Conservation (phyloP, 768 basidiomycete genomes). For the Xerocomellus amylosporus region DNA sequence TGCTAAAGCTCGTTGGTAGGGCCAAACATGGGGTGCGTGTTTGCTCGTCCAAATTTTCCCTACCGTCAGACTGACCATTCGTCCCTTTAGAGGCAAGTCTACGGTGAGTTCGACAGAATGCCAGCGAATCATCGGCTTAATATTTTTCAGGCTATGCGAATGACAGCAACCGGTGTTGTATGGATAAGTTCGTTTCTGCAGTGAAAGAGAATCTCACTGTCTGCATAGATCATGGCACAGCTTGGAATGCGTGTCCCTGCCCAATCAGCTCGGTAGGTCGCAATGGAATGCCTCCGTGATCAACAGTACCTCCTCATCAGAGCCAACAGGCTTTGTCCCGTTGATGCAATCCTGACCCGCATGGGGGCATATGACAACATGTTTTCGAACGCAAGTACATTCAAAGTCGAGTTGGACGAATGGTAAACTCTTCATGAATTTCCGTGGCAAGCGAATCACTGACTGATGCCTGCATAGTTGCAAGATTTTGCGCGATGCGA, state of each 20-base stretch:
- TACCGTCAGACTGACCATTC: neutral
- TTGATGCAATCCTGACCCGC: slow-evolving; percentile 89
- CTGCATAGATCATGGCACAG: slow-evolving; percentile 79
- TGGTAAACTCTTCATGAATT: slow-evolving; percentile 48
- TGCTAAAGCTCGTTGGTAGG: slow-evolving; percentile 39
- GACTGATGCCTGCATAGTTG: slow-evolving; percentile 48
- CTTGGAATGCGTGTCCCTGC: slow-evolving; percentile 96
- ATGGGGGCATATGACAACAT: slow-evolving; percentile 99
- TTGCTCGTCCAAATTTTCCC: neutral
- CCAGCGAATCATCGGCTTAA: neutral
- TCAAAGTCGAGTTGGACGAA: slow-evolving; percentile 98
- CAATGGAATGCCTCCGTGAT: neutral
- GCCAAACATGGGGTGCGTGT: slow-evolving; percentile 81
- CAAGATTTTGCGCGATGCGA: slow-evolving; percentile 91
- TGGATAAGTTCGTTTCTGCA: slow-evolving; percentile 20
- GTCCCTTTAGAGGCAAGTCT: slow-evolving; percentile 62
- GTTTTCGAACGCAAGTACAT: slow-evolving; percentile 92
- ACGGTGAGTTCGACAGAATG: slow-evolving; percentile 44
- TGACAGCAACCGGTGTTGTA: slow-evolving; percentile 92
- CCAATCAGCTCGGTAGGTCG: slow-evolving; percentile 61
- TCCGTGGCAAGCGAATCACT: neutral
- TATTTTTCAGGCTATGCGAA: slow-evolving; percentile 68
- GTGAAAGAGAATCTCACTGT: slow-evolving; percentile 4
- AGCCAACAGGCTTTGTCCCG: slow-evolving; percentile 66
- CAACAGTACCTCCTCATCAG: slow-evolving; percentile 5